Evolutionary conservation across 805 yeast species (phyloP).

Genomic region (Phaffomyces thermotolerans): DNA sequence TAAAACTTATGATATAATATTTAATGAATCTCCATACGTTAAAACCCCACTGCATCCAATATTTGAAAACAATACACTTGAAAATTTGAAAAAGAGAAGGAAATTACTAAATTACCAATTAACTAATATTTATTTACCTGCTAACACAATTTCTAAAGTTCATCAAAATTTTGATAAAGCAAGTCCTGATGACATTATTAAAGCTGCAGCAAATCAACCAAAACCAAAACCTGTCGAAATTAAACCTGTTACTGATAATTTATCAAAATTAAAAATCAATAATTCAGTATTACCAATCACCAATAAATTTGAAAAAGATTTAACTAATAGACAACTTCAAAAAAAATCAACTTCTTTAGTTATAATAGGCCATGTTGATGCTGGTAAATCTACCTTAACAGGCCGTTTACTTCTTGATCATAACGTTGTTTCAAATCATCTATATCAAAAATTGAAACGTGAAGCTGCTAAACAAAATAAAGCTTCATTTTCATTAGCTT

Average conservation of each 20-base stretch:
- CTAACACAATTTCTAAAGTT: constrained; percentile 33
- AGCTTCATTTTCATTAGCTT: constrained; percentile 97
- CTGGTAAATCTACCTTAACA: constrained; percentile 96
- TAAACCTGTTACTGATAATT: constrained; percentile 18
- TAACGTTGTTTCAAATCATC: constrained; percentile 96
- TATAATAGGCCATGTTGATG: constrained; percentile 99
- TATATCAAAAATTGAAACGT: constrained; percentile 90
- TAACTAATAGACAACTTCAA: constrained; percentile 31
- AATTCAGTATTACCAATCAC: constrained; percentile 18
- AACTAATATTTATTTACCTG: constrained; percentile 28
- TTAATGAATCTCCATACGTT: constrained; percentile 6
- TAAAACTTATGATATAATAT: constrained; percentile 3
- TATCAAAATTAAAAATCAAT: constrained; percentile 11
- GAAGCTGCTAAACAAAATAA: constrained; percentile 97
- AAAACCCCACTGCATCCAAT: constrained; percentile 1
- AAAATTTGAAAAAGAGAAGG: constrained; percentile 8
- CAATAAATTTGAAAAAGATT: constrained; percentile 23
- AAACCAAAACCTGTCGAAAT: constrained; percentile 8
- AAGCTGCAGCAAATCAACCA: background rate
- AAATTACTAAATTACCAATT: constrained; percentile 22
- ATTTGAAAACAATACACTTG: background rate
- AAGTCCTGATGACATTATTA: constrained; percentile 68
- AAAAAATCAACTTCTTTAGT: constrained; percentile 97
- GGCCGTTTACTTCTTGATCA: constrained; percentile 97
- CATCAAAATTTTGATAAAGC: constrained; percentile 53